Percentiles rank a stretch among this genome's conserved stretches.
These are phyloP conservation scores for Rosa rugosa DNA, from an alignment of 306 rosid species.

Conservation along the genomic window DNA sequence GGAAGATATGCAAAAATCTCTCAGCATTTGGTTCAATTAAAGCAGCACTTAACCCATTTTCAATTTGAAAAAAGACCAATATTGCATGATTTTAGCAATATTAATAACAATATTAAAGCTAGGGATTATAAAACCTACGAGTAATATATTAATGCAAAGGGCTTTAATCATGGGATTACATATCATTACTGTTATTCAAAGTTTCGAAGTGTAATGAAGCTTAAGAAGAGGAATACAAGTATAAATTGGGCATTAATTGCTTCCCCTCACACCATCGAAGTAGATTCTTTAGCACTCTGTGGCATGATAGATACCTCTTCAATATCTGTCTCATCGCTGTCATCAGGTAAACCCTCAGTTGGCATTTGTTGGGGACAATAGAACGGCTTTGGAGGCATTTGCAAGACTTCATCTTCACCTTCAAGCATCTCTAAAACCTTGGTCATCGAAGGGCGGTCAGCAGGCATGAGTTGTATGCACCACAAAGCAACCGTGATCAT, in stretches of 20 bases:
- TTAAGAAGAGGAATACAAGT: not conserved
- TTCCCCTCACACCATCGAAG: slow-evolving; percentile 15
- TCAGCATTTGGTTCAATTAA: too few relatives aligned
- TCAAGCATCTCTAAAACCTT: slow-evolving; percentile 34
- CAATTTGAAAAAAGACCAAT: too few relatives aligned
- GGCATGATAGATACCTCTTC: not conserved
- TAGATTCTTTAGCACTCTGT: not conserved
- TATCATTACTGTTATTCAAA: not conserved
- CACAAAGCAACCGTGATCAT: slow-evolving; percentile 35
- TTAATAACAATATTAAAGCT: too few relatives aligned
- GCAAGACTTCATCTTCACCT: slow-evolving; percentile 2
- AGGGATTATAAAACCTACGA: too few relatives aligned
- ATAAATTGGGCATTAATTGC: not conserved
- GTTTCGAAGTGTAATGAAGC: not conserved
- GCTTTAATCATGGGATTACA: too few relatives aligned
- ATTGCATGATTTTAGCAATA: too few relatives aligned
- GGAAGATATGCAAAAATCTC: too few relatives aligned
- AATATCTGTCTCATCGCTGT: not conserved
- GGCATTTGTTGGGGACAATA: not conserved
- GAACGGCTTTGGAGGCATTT: slow-evolving; percentile 42
- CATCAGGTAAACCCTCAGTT: not conserved
- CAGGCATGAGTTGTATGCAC: slow-evolving; percentile 40
- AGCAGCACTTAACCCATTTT: too few relatives aligned
- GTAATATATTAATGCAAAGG: too few relatives aligned
- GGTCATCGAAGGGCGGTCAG: slow-evolving; percentile 32